Percentiles rank a stretch among this genome's conserved stretches.
Evolutionary conservation across 2,329 filamentous ascomycete species (phyloP).

Genomic region (Orbilia oligospora): DNA sequence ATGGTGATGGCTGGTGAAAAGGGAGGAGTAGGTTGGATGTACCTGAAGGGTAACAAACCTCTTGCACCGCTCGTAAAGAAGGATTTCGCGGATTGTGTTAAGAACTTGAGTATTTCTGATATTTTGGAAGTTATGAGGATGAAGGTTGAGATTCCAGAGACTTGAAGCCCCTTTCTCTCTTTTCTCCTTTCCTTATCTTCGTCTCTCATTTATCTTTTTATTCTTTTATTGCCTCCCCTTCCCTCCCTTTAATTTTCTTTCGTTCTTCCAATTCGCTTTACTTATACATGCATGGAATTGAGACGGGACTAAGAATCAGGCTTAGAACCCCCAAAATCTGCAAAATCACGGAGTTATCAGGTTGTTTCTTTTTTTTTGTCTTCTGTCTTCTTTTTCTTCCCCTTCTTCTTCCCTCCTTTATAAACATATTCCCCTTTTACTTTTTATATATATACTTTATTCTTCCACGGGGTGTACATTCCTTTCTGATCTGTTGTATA

Average conservation of each 20-base stretch:
- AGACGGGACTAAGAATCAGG: neutral
- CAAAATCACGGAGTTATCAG: too few relatives aligned
- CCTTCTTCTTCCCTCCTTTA: neutral
- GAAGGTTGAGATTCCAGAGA: slow-evolving; percentile 60
- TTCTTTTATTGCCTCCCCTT: too few relatives aligned
- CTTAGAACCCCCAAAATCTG: too few relatives aligned
- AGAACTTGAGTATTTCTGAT: slow-evolving; percentile 57
- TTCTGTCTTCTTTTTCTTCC: neutral
- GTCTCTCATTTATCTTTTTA: neutral
- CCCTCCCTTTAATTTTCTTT: neutral
- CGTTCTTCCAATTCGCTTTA: neutral
- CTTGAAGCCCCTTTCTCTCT: neutral
- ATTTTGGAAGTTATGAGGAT: slow-evolving; percentile 60
- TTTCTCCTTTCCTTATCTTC: neutral
- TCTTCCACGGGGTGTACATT: slow-evolving; percentile 15
- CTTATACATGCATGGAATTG: neutral
- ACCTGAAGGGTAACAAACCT: slow-evolving; percentile 58
- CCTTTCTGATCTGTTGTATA: slow-evolving; percentile 17
- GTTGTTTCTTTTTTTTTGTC: too few relatives aligned
- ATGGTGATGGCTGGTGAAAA: slow-evolving; percentile 43
- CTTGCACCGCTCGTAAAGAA: slow-evolving; percentile 58
- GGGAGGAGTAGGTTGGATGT: slow-evolving; percentile 56
- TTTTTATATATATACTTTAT: neutral
- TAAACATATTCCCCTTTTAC: neutral
- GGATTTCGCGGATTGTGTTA: slow-evolving; percentile 59